Percentiles rank a stretch among this genome's conserved stretches.
These are phyloP conservation scores for Phycomyces blakesleeanus DNA, from an alignment of 192 early-diverging fungal genomes.

Conservation along the genomic window DNA sequence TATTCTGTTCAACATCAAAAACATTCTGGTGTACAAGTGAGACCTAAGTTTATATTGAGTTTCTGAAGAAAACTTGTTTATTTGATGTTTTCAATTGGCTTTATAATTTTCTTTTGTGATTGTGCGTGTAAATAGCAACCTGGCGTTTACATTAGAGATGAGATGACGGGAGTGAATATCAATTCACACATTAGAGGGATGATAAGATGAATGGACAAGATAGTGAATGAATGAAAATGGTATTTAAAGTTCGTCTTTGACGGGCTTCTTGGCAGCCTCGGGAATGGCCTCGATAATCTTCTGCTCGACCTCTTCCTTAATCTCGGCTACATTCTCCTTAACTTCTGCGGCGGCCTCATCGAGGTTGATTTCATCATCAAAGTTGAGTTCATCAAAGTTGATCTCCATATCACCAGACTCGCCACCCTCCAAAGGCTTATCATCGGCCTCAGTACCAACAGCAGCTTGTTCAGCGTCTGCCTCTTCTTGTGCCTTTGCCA, in stretches of 20 bases:
- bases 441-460: not conserved
- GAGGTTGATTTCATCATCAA: constrained; percentile 3
- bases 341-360: constrained; percentile 4
- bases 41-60: too few species aligned
- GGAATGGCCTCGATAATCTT: too few species aligned
- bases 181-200: not conserved
- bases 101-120: not conserved
- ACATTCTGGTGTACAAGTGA: too few species aligned
- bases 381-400: not conserved
- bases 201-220: not conserved
- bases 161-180: constrained; percentile 7
- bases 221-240: not conserved
- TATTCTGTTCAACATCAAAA: too few species aligned
- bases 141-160: not conserved
- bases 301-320: too few species aligned
- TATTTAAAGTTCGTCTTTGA: constrained; percentile 39
- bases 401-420: too few species aligned
- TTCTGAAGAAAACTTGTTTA: not conserved
- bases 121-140: constrained; percentile 3
- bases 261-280: constrained; percentile 6
- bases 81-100: not conserved
- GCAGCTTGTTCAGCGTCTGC: not conserved
- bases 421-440: too few species aligned
- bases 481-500: constrained; percentile 18
- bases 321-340: not conserved